Conservation (phyloP, 352 stramenopile genomes). For the Vaucheria bursata region DNA sequence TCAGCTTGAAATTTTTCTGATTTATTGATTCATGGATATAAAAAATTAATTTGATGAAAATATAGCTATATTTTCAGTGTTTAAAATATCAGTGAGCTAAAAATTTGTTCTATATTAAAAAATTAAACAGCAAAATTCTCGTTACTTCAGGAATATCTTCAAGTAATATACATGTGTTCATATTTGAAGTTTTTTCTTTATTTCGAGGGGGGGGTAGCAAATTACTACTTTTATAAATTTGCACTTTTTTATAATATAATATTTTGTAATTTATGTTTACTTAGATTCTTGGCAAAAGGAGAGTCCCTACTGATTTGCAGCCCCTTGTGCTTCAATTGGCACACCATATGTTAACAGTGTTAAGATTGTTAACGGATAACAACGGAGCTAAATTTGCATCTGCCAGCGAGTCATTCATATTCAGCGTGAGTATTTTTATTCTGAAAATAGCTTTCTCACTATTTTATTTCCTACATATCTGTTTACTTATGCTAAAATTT, state of each 20-base stretch:
- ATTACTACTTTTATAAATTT: neutral
- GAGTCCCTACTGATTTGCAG: slow-evolving; percentile 22
- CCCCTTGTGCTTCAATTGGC: slow-evolving; percentile 25
- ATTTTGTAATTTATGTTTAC: neutral
- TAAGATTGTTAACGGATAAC: slow-evolving; percentile 26
- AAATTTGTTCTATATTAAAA: neutral
- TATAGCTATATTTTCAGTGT: too few species aligned
- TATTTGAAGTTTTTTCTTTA: neutral
- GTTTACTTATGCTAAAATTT: too few species aligned
- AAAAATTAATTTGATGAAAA: too few species aligned
- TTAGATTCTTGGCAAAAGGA: slow-evolving; percentile 30
- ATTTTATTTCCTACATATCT: too few species aligned
- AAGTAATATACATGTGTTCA: neutral
- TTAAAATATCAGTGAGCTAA: too few species aligned
- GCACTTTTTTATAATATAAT: neutral
- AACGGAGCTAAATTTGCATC: neutral
- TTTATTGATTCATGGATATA: too few species aligned
- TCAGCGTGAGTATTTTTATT: neutral
- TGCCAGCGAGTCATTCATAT: neutral
- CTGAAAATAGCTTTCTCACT: too few species aligned
- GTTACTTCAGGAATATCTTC: neutral
- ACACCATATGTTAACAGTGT: slow-evolving; percentile 30
- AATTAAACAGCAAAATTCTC: neutral
- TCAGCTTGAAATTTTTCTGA: too few species aligned
- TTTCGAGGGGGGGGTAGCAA: neutral